These are phyloP conservation scores for Vickermania spadyakhi DNA, from an alignment of 208 protist species.

Conservation along the genomic window DNA sequence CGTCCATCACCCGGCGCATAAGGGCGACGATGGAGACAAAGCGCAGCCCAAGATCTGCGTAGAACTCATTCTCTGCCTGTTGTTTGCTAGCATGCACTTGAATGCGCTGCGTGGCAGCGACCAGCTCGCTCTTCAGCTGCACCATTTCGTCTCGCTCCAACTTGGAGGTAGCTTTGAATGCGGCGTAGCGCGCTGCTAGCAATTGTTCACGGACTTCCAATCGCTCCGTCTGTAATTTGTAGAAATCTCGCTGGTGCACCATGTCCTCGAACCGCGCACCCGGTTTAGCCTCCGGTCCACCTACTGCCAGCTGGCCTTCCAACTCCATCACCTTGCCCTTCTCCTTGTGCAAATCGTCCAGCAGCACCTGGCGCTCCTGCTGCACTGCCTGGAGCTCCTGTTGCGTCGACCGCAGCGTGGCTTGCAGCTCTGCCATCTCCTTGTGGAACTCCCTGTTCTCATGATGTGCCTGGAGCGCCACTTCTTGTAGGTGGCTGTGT, in stretches of 20 bases:
- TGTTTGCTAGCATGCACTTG: conserved; percentile 15
- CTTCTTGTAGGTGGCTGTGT: conserved; percentile 20
- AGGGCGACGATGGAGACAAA: conserved; percentile 32
- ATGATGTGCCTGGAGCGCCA: conserved; percentile 17
- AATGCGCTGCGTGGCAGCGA: conserved; percentile 23
- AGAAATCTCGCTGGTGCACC: conserved; percentile 53
- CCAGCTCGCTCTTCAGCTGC: conserved; percentile 26
- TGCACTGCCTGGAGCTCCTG: conserved; percentile 9
- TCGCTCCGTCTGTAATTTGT: conserved; percentile 45
- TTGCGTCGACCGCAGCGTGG: conserved; percentile 15
- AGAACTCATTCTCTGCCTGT: conserved; percentile 15
- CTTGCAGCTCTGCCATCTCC: conserved; percentile 32
- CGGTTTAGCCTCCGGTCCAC: neutral
- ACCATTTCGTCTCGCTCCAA: conserved; percentile 15
- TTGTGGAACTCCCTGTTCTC: conserved; percentile 23
- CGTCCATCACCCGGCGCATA: conserved; percentile 22
- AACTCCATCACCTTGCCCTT: conserved; percentile 2
- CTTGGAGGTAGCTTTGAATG: conserved; percentile 16
- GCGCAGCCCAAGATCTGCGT: conserved; percentile 21
- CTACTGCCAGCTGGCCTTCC: neutral
- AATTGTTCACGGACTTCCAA: conserved; percentile 10
- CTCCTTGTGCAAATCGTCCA: conserved; percentile 11
- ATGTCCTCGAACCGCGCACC: conserved; percentile 14
- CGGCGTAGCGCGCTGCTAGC: conserved; percentile 13
- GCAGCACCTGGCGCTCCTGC: conserved; percentile 12